phyloP scores from a whole-genome alignment of 345 rosid genomes.

The Eucalyptus victrix region DNA sequence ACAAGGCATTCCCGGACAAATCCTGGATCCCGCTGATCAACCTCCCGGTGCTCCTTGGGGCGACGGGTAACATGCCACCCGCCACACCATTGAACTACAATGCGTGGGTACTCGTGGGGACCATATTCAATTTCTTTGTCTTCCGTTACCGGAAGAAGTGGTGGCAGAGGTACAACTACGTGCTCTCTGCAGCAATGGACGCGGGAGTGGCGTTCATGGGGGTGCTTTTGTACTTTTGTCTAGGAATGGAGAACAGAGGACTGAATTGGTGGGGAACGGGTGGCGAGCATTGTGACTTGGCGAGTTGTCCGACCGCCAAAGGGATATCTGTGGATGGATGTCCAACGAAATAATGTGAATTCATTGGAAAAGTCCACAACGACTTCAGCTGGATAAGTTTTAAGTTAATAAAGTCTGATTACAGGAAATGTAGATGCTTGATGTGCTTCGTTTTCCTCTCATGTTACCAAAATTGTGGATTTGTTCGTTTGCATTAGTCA shows the following conservation, averaged over 20 bases:
- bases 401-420: neutral
- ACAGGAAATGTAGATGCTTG: neutral
- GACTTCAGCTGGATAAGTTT: neutral
- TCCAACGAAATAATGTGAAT: slow-evolving; percentile 5
- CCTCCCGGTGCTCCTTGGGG: slow-evolving; percentile 79
- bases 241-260: neutral
- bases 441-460: neutral
- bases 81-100: slow-evolving; percentile 70
- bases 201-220: slow-evolving; percentile 1
- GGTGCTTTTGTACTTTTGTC: neutral
- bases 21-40: slow-evolving; percentile 76
- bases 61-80: slow-evolving; percentile 63
- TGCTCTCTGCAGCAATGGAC: neutral
- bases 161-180: slow-evolving; percentile 72
- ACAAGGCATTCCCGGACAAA: slow-evolving; percentile 62
- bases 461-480: neutral
- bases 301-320: neutral
- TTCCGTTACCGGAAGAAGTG: slow-evolving; percentile 57
- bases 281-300: neutral
- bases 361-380: neutral
- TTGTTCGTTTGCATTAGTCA: neutral
- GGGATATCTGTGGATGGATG: neutral
- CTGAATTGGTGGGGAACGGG: neutral
- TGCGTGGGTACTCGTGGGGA: slow-evolving; percentile 64
- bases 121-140: slow-evolving; percentile 60